A percentile compares a stretch with the other conserved stretches of the same genome.
Conservation (phyloP, 495 filamentous ascomycete species). For the Penicillium psychrofluorescens region DNA sequence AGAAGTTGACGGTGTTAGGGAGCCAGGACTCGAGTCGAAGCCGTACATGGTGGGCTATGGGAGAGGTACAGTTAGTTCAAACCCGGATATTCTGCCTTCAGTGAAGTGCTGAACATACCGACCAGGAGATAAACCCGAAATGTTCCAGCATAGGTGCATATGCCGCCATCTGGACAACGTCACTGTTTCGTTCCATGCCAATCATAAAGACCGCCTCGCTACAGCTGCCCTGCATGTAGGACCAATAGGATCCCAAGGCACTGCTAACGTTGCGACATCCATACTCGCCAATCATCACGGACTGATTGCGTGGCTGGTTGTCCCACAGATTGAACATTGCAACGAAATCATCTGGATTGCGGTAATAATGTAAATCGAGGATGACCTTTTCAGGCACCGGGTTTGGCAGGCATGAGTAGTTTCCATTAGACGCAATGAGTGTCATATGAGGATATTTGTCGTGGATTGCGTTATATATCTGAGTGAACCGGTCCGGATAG, state of each 20-base stretch:
- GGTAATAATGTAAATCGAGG: constrained; percentile 46
- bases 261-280: constrained; percentile 45
- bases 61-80: not conserved
- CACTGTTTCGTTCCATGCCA: constrained; percentile 59
- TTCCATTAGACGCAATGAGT: constrained; percentile 32
- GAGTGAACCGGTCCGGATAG: constrained; percentile 37
- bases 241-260: constrained; percentile 21
- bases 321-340: constrained; percentile 50
- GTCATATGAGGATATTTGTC: constrained; percentile 38
- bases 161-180: constrained; percentile 46
- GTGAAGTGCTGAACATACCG: constrained; percentile 8
- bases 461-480: constrained; percentile 39
- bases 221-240: constrained; percentile 50
- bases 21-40: constrained; percentile 40
- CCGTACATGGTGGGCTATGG: constrained; percentile 28
- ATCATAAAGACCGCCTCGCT: constrained; percentile 62
- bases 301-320: constrained; percentile 33
- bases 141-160: constrained; percentile 44
- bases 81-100: not conserved
- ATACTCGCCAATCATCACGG: constrained; percentile 48
- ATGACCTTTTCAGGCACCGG: constrained; percentile 25
- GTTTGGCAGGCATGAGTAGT: constrained; percentile 20
- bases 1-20: constrained; percentile 27
- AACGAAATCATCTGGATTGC: constrained; percentile 40
- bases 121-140: constrained; percentile 36